Evolutionary conservation across 345 rosid species (phyloP).

Genomic region (Ceriops tagal): DNA sequence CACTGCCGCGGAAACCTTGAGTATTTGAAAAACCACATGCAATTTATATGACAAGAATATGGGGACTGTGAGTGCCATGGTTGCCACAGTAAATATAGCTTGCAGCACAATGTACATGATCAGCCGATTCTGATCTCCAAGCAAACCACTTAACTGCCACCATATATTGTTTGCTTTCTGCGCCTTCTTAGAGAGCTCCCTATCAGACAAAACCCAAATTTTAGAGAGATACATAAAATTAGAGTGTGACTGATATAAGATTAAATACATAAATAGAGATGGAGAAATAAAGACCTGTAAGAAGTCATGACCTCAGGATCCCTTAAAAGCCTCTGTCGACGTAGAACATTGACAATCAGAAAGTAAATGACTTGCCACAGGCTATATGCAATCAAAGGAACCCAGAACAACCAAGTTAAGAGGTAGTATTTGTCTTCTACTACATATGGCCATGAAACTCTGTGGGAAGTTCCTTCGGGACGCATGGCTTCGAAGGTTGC

Average conservation of each 20-base stretch:
- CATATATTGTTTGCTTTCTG: slow-evolving; percentile 81
- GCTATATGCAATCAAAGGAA: slow-evolving; percentile 78
- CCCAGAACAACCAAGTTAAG: slow-evolving; percentile 77
- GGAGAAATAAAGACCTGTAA: slow-evolving; percentile 51
- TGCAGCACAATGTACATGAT: slow-evolving; percentile 79
- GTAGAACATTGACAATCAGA: slow-evolving; percentile 84
- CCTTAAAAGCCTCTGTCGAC: slow-evolving; percentile 79
- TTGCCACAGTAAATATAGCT: slow-evolving; percentile 83
- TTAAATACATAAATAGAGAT: slow-evolving; percentile 4
- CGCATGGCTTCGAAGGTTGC: slow-evolving; percentile 86
- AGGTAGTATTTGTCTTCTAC: slow-evolving; percentile 68
- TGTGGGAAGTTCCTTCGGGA: slow-evolving; percentile 61
- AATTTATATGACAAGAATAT: slow-evolving; percentile 77
- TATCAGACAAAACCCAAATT: slow-evolving; percentile 13
- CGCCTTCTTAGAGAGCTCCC: slow-evolving; percentile 92
- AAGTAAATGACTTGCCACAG: slow-evolving; percentile 92
- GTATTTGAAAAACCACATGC: slow-evolving; percentile 69
- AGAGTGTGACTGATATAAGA: background rate
- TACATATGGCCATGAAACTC: slow-evolving; percentile 83
- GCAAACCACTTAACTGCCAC: slow-evolving; percentile 86
- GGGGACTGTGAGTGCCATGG: slow-evolving; percentile 91
- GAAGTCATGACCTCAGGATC: slow-evolving; percentile 99
- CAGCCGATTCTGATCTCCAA: slow-evolving; percentile 81
- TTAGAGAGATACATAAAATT: background rate
- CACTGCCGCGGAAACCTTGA: slow-evolving; percentile 80